Conservation (phyloP, 345 rosid species). For the Populus alba region DNA sequence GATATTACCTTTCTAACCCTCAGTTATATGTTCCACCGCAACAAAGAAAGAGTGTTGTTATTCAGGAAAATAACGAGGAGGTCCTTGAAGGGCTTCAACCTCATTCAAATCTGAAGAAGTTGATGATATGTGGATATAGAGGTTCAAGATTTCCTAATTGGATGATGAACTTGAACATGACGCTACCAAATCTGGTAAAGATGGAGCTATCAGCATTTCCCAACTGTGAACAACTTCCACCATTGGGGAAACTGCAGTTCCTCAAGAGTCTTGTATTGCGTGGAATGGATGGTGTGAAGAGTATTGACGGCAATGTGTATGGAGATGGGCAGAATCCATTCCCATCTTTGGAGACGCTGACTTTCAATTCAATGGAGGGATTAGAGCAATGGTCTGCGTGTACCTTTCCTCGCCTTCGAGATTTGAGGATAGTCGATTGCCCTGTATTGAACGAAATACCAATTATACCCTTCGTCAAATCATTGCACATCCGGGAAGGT, state of each 20-base stretch:
- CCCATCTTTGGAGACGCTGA: background rate
- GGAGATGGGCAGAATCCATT: background rate
- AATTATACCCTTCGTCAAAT: too few species aligned
- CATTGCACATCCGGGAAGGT: too few species aligned
- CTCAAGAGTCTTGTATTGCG: background rate
- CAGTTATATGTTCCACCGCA: too few species aligned
- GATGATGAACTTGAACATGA: background rate
- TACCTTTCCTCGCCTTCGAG: too few species aligned
- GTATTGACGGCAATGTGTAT: background rate
- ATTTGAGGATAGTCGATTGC: too few species aligned
- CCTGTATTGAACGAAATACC: too few species aligned
- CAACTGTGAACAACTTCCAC: constrained; percentile 8
- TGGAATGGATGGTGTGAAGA: background rate
- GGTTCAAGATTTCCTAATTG: constrained; percentile 1
- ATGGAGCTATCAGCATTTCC: background rate
- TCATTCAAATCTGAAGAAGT: background rate
- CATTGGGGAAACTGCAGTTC: constrained; percentile 1
- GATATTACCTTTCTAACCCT: too few species aligned
- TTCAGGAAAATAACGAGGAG: background rate
- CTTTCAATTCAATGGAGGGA: rapidly evolving
- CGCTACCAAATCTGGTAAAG: constrained; percentile 1
- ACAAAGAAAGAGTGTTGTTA: too few species aligned
- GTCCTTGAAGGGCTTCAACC: background rate
- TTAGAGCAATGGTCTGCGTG: background rate
- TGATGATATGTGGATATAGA: background rate